Base-by-base conservation (phyloP, 2,329 filamentous ascomycete genomes). In the Beauveria medogensis region DNA sequence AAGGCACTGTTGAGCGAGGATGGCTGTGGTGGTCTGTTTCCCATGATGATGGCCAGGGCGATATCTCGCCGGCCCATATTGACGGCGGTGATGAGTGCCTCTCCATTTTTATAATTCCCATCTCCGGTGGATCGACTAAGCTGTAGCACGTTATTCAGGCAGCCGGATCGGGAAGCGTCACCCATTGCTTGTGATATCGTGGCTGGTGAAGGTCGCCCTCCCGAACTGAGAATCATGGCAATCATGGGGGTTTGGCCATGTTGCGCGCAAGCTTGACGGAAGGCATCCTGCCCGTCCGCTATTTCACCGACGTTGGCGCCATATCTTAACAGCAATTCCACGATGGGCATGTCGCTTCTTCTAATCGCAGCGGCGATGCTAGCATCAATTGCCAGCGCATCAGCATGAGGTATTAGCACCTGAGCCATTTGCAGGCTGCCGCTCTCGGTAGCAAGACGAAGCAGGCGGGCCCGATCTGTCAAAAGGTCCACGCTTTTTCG, bases 51-150 rank as follows among this genome's bases (percentile, higher is more conserved):
- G 6, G 82, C 81, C 30, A 85, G 73, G 0, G 75, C 78, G 46
- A 86, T 77, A 64, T 86, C 82, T 56, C 78, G 73, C 14, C 81
- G 75, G 18, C 80, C 78, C 24, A 77, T 73, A 0, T 69, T 69
- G 26, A 85, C 70, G 3, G 82, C 81, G 0, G 73, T 68, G 61
- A 78, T 80, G 28, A 86, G 72, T 1, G 81, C 82, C 22, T 82
- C 77, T 10, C 77, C 80, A 2, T 76, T 71, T 63, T 82, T 78
- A 65, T 79, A 75, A 63, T 80, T 79, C 6, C 78, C 79, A 55
- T 86, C 80, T 2, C 82, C 82, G 2, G 72, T 75, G 0, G 81
- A 80, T 34, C 80, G 77, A 63, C 78, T 82, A 1, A 85, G 72
- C 43, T 77, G 73, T 9, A 78, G 64, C 0, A 84, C 81, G 1